Base-by-base conservation (phyloP, 257 asterid genomes). In the Osmanthus fragrans region DNA sequence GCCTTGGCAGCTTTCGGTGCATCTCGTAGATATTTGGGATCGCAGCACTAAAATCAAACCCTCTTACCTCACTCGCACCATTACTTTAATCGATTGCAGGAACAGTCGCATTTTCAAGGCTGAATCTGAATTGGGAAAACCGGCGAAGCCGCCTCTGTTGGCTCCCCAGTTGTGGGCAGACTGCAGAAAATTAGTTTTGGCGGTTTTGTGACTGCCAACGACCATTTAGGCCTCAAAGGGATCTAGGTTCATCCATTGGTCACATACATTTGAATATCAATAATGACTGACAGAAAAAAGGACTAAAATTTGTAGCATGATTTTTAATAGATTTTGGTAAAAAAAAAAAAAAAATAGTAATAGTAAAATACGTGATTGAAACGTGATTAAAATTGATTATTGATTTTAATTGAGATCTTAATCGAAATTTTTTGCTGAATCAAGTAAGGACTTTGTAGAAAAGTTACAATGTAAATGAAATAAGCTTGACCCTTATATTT, bases 1-100 rank as follows among this genome's bases (percentile, higher is more conserved):
- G 82, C 75, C 34, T 16, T 51, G 18, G 1, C 2, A 29, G 42
- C 82, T 76, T 79, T 82, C 84, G 86, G 86, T 76, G 88, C 69
- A 83, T 81, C 81, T 77, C 64, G 49, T 73, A 56, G 73, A 73
- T 77, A 47, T 65, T 42, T 42, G 51, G 51, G 25, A 30, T 42
- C 12, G 47, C 58, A 77, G 85, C 87, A 76, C 85, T 15, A 37
- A 25, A 23, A 63, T 73, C 82, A 16, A 82, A 56, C 45, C 16
- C 40, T 51, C 63, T 18, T 51, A 51, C 63, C 23, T 51, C 63
- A 18, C 63, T 4, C 63, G 19, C 21, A 19, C 54, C 27, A 29
- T 18, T 16, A 2, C 37, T 7, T 6, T 42, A 15, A 68, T 33
- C 7, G 5, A 32, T 19, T 9, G 13, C 0, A 58, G 6, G 42